A percentile compares a stretch with the other conserved stretches of the same genome.
phyloP scores from a whole-genome alignment of 1,284 basidiomycete species.

The Ustilago cynodontis region DNA sequence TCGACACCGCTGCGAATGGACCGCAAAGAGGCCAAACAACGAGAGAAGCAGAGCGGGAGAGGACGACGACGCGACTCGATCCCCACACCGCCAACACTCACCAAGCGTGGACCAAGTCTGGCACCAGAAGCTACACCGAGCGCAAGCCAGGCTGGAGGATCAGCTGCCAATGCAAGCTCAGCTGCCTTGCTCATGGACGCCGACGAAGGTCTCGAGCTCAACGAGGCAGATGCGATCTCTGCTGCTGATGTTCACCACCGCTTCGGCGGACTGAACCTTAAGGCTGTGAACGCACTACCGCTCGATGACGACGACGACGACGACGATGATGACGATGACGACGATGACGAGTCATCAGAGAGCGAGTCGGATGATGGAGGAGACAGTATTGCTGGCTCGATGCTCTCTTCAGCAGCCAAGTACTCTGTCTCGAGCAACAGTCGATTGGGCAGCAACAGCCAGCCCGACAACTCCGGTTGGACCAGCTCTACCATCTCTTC shows the following conservation, averaged over 20 bases:
- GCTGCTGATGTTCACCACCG: conserved; percentile 28
- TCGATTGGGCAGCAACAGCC: conserved; percentile 34
- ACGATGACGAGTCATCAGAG: conserved; percentile 44
- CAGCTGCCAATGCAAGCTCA: conserved; percentile 39
- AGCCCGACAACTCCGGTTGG: conserved; percentile 47
- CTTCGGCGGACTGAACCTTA: conserved; percentile 24
- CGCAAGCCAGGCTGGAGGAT: conserved; percentile 22
- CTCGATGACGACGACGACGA: conserved; percentile 37
- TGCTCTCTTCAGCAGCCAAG: conserved; percentile 47
- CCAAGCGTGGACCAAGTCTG: conserved; percentile 44
- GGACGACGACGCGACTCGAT: conserved; percentile 58
- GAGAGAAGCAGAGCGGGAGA: conserved; percentile 20
- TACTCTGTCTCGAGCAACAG: conserved; percentile 49
- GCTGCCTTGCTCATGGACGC: conserved; percentile 59
- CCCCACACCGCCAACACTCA: conserved; percentile 66
- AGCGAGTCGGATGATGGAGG: conserved; percentile 44
- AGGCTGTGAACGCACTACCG: conserved; percentile 20
- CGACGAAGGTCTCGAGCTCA: conserved; percentile 52
- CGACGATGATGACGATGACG: conserved; percentile 57
- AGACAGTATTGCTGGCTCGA: conserved; percentile 35
- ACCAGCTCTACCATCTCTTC: conserved; percentile 54
- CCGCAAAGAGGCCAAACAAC: conserved; percentile 43
- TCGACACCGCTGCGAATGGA: conserved; percentile 54
- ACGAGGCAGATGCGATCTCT: conserved; percentile 17
- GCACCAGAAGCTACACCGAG: conserved; percentile 26